These are phyloP conservation scores for Lactarius vividus DNA, from an alignment of 768 basidiomycete genomes.

Conservation along the genomic window DNA sequence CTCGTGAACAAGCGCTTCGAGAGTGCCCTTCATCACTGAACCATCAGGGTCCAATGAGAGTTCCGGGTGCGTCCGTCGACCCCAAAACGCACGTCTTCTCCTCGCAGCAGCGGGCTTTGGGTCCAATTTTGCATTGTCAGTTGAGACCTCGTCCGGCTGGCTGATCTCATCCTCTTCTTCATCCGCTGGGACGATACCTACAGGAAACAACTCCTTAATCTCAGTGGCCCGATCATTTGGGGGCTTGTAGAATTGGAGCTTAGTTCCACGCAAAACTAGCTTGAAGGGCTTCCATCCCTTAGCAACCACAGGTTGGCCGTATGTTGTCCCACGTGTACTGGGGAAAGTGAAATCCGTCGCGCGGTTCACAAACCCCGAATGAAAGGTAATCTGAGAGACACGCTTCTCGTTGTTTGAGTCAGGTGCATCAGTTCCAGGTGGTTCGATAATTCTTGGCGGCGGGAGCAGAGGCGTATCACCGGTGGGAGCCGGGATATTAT, in stretches of 20 bases:
- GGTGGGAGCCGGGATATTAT: conserved; percentile 21
- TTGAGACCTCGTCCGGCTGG: conserved; percentile 31
- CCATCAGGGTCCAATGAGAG: conserved; percentile 44
- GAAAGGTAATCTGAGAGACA: conserved; percentile 75
- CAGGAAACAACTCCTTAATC: conserved; percentile 74
- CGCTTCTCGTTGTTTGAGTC: conserved; percentile 45
- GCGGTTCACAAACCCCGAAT: conserved; percentile 74
- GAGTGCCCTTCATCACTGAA: conserved; percentile 59
- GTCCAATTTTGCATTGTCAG: conserved; percentile 36
- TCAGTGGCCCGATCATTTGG: conserved; percentile 63
- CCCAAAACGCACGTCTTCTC: conserved; percentile 76
- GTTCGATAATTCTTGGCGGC: conserved; percentile 46
- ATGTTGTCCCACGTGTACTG: conserved; percentile 33
- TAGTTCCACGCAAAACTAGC: conserved; percentile 78
- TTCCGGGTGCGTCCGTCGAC: conserved; percentile 70
- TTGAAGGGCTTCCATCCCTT: conserved; percentile 90
- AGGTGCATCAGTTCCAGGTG: conserved; percentile 34
- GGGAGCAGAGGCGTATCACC: conserved; percentile 45
- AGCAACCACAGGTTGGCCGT: conserved; percentile 28
- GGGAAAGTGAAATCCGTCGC: conserved; percentile 46
- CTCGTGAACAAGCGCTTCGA: conserved; percentile 81
- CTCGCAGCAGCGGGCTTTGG: conserved; percentile 38
- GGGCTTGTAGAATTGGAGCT: conserved; percentile 84
- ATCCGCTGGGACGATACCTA: conserved; percentile 52
- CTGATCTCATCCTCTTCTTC: conserved; percentile 48